Conservation (phyloP, 1,284 basidiomycete genomes). For the Melampsora larici-populina region DNA sequence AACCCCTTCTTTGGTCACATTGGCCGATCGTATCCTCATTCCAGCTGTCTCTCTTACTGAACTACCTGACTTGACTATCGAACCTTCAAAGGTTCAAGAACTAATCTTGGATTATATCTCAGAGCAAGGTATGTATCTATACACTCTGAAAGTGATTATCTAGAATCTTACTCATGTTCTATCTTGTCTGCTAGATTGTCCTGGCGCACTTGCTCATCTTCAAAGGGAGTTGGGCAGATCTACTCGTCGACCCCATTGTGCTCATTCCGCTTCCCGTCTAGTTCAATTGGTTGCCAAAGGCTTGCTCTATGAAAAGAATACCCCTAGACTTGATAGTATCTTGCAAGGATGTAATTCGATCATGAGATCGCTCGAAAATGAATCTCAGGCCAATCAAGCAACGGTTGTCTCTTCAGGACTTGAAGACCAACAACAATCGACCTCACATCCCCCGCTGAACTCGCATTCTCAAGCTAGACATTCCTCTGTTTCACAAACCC, state of each 20-base stretch:
- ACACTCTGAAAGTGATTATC: background rate
- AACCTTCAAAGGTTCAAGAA: slow-evolving; percentile 7
- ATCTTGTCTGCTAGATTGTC: background rate
- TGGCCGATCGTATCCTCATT: slow-evolving; percentile 1
- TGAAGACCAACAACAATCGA: background rate
- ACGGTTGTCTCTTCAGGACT: background rate
- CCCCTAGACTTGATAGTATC: background rate
- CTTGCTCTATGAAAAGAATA: background rate
- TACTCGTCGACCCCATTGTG: background rate
- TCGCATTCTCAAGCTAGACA: background rate
- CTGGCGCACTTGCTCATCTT: background rate
- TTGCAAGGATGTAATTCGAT: background rate
- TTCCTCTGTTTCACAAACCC: background rate
- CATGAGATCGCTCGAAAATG: slow-evolving; percentile 1
- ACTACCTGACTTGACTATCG: slow-evolving; percentile 6
- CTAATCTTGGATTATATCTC: background rate
- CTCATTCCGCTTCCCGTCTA: background rate
- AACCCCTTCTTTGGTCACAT: background rate
- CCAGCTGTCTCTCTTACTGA: slow-evolving; percentile 2
- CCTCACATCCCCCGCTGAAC: background rate
- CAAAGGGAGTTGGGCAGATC: background rate
- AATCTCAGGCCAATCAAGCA: background rate
- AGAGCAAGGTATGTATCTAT: background rate
- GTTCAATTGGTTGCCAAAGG: slow-evolving; percentile 10
- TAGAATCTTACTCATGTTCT: background rate